Evolutionary conservation across 1,284 basidiomycete species (phyloP).

Genomic region (Cronartium quercuum): DNA sequence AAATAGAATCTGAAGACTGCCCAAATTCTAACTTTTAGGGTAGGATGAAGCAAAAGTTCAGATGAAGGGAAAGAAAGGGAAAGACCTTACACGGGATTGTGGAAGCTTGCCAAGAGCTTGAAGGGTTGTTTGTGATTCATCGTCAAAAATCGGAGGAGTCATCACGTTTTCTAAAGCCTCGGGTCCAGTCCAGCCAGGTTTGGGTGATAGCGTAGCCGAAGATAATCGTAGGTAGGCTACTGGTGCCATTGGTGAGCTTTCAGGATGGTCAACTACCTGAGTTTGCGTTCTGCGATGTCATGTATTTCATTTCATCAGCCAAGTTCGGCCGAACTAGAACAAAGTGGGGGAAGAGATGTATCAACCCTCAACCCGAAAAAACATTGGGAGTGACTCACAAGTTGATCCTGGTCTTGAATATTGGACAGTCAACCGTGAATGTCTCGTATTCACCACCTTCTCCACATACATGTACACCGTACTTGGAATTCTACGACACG

Average conservation of each 20-base stretch:
- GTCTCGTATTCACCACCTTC: constrained; percentile 99
- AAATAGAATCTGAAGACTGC: constrained; percentile 25
- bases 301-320: too few relatives aligned
- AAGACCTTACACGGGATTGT: not conserved
- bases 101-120: not conserved
- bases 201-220: constrained; percentile 59
- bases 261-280: constrained; percentile 67
- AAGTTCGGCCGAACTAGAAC: too few relatives aligned
- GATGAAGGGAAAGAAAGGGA: too few relatives aligned
- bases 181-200: constrained; percentile 48
- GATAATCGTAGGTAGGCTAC: constrained; percentile 81
- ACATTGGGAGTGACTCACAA: constrained; percentile 56
- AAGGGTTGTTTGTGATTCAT: constrained; percentile 38
- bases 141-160: constrained; percentile 58
- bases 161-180: constrained; percentile 40
- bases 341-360: constrained; percentile 29
- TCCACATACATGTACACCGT: constrained; percentile 89
- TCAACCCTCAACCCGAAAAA: too few relatives aligned
- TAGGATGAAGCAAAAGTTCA: not conserved
- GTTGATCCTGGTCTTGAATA: constrained; percentile 72
- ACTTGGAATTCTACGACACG: constrained; percentile 52
- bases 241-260: constrained; percentile 61
- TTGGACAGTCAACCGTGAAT: constrained; percentile 77
- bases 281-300: constrained; percentile 58
- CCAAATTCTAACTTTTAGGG: not conserved